These are phyloP conservation scores for Coffea eugenioides DNA, from an alignment of 257 asterid genomes.

Conservation along the genomic window DNA sequence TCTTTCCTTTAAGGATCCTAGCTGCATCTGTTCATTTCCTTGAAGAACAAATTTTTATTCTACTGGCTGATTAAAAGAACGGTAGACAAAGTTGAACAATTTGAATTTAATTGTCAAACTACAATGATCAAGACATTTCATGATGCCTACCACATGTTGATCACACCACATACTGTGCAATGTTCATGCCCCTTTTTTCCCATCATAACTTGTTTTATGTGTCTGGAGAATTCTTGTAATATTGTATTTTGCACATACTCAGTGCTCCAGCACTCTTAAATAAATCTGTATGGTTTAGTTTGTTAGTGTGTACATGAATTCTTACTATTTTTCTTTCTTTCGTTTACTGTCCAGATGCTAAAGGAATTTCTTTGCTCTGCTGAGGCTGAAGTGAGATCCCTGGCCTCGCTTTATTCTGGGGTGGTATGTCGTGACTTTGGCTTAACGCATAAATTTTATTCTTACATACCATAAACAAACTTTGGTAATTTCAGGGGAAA, in stretches of 20 bases:
- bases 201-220: neutral
- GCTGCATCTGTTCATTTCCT: too few species aligned
- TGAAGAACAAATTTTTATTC: too few species aligned
- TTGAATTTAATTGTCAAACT: too few species aligned
- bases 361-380: conserved; percentile 61
- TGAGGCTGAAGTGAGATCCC: conserved; percentile 71
- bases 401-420: conserved; percentile 64
- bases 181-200: too few species aligned
- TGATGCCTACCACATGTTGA: too few species aligned
- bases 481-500: conserved; percentile 50
- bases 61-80: too few species aligned
- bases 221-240: neutral
- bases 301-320: neutral
- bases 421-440: conserved; percentile 49
- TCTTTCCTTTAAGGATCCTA: too few species aligned
- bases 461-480: neutral
- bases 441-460: neutral
- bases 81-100: too few species aligned
- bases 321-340: conserved; percentile 16
- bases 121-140: too few species aligned
- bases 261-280: too few species aligned
- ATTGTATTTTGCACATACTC: neutral
- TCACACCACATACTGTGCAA: too few species aligned
- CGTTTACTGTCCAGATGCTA: conserved; percentile 43
- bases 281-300: neutral